phyloP scores from a whole-genome alignment of 2,329 filamentous ascomycete species.

The Trichophaea hybrida region DNA sequence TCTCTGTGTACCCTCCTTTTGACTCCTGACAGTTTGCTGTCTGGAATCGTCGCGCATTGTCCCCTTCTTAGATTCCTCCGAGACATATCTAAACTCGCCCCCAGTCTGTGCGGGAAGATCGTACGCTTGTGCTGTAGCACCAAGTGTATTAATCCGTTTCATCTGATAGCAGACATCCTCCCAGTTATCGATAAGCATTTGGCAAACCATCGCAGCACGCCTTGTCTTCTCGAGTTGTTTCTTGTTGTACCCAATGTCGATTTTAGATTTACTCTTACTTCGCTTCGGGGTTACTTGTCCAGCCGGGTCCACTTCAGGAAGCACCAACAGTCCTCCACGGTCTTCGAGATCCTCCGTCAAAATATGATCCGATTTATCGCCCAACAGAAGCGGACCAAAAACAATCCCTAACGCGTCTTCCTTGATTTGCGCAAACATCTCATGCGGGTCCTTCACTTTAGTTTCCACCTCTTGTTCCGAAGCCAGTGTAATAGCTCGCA shows the following conservation, averaged over 20 bases:
- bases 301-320: conserved; percentile 14
- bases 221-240: conserved; percentile 34
- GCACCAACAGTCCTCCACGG: conserved; percentile 24
- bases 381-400: conserved; percentile 50
- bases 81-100: not conserved
- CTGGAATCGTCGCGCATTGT: not conserved
- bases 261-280: conserved; percentile 11
- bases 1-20: not conserved
- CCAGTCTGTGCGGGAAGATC: conserved; percentile 12
- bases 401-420: conserved; percentile 49
- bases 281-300: conserved; percentile 12
- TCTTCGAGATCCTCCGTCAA: conserved; percentile 41
- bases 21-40: not conserved
- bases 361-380: conserved; percentile 33
- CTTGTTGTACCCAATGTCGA: conserved; percentile 30
- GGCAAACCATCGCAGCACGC: conserved; percentile 34
- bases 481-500: conserved; percentile 45
- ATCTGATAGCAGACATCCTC: conserved; percentile 48
- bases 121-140: conserved; percentile 18
- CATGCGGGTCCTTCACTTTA: conserved; percentile 34
- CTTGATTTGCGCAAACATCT: conserved; percentile 47
- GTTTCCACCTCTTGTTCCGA: conserved; percentile 42
- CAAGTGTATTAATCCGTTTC: conserved; percentile 34
- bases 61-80: not conserved
- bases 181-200: conserved; percentile 55